Conservation (phyloP, 768 basidiomycete species). For the Daedalea quercina region DNA sequence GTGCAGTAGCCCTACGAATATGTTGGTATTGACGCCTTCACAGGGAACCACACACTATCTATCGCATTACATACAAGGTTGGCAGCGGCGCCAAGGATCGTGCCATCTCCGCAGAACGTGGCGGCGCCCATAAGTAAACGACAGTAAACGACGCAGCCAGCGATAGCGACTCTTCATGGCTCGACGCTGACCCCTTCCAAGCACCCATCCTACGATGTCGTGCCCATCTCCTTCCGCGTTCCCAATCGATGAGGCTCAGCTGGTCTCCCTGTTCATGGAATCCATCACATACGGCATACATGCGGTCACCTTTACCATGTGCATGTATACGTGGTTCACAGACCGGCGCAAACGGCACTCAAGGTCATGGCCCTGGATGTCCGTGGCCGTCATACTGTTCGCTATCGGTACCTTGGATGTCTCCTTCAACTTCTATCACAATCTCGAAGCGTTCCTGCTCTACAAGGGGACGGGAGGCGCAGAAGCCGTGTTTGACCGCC, state of each 20-base stretch:
- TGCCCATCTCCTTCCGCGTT: not conserved
- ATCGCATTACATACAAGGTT: no score
- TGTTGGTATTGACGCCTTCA: no score
- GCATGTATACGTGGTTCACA: no score
- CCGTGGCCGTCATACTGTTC: not conserved
- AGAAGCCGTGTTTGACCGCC: slow-evolving; percentile 28
- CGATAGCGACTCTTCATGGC: no score
- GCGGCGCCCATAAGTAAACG: no score
- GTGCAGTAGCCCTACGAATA: no score
- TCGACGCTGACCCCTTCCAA: no score
- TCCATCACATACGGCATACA: not conserved
- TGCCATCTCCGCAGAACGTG: no score
- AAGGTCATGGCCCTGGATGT: not conserved
- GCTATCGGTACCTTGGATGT: slow-evolving; percentile 3
- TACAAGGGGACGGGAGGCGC: slow-evolving; percentile 19
- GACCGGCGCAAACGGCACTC: not conserved
- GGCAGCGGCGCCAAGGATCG: no score
- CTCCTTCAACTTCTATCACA: slow-evolving; percentile 33
- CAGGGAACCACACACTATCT: no score
- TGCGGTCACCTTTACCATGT: not conserved
- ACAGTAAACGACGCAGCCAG: no score
- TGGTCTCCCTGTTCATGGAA: not conserved
- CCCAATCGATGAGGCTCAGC: not conserved
- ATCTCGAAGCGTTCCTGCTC: slow-evolving; percentile 34
- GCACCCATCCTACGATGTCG: no score